Evolutionary conservation across 2,329 filamentous ascomycete genomes (phyloP), one percentile per base, ranked within the genome.

Genomic region (Colletotrichum trifolii): DNA sequence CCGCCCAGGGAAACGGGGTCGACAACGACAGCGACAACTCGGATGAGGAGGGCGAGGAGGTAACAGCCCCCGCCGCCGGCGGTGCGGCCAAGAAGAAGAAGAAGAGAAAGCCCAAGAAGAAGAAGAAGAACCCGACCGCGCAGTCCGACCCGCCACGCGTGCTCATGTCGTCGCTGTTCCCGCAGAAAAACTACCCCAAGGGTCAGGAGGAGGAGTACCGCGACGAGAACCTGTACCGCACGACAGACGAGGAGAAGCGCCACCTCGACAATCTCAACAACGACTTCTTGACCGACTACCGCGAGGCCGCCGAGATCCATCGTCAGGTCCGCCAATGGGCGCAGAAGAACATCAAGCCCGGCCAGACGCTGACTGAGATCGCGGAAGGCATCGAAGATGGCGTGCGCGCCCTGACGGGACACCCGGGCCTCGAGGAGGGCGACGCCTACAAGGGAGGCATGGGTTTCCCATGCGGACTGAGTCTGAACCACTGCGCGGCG

Each of bases 321-420:
- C 89, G 93, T 64, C 91, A 96, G 76, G 93, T 96, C 66, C 89
- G 93, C 56, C 89, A 93, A 77, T 94, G 91, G 85, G 92, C 91
- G 7, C 89, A 93, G 78, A 89, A 90, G 76, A 89, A 85, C 73
- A 92, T 96, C 74, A 91, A 91, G 81, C 93, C 93, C 1, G 93
- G 93, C 56, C 90, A 93, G 83, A 87, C 86, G 8, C 79, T 97
- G 74, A 94, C 90, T 4, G 89, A 94, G 76, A 95, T 96, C 70
- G 92, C 92, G 12, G 90, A 96, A 75, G 90, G 89, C 25, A 96
- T 97, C 71, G 93, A 96, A 77, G 88, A 95, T 74, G 87, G 91
- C 54, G 92, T 96, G 45, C 87, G 93, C 69, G 87, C 90, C 36
- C 78, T 96, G 69, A 91, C 90, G 3, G 93, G 92, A 8, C 92